phyloP scores from a whole-genome alignment of 352 stramenopile species.

The Plasmopara muralis region DNA sequence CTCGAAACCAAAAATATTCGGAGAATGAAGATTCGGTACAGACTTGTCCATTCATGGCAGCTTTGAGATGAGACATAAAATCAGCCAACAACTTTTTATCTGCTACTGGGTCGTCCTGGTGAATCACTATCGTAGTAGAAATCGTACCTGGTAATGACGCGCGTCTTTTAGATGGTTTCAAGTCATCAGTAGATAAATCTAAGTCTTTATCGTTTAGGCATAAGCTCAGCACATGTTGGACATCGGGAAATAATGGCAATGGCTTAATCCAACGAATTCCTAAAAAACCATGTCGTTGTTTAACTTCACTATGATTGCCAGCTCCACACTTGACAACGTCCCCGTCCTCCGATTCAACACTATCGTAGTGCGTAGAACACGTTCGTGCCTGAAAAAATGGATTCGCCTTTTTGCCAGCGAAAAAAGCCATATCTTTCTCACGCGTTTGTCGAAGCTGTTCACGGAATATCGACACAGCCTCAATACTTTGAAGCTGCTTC shows the following conservation, averaged over 20 bases:
- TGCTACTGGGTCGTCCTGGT: conserved; percentile 27
- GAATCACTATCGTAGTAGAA: conserved; percentile 19
- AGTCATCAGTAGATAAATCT: conserved; percentile 3
- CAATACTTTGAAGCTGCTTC: conserved; percentile 66
- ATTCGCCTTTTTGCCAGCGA: conserved; percentile 47
- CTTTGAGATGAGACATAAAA: conserved; percentile 19
- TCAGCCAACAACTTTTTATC: conserved; percentile 6
- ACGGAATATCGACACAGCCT: conserved; percentile 51
- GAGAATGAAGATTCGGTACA: conserved; percentile 39
- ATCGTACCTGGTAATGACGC: background rate
- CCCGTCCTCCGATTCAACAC: conserved; percentile 19
- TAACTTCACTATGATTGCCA: conserved; percentile 10
- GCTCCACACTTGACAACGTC: conserved; percentile 27
- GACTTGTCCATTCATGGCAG: conserved; percentile 31
- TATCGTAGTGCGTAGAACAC: conserved; percentile 9
- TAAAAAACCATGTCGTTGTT: conserved; percentile 1
- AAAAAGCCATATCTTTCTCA: conserved; percentile 68
- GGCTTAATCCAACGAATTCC: conserved; percentile 38
- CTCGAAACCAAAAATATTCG: conserved; percentile 58
- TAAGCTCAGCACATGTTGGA: conserved; percentile 35
- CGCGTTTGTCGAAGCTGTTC: conserved; percentile 57
- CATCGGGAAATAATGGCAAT: conserved; percentile 27
- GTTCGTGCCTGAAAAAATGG: conserved; percentile 58
- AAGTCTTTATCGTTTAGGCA: conserved; percentile 15
- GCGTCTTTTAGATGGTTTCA: conserved; percentile 8